These are phyloP conservation scores for Mycena maculata DNA, from an alignment of 768 basidiomycete species.

Conservation along the genomic window DNA sequence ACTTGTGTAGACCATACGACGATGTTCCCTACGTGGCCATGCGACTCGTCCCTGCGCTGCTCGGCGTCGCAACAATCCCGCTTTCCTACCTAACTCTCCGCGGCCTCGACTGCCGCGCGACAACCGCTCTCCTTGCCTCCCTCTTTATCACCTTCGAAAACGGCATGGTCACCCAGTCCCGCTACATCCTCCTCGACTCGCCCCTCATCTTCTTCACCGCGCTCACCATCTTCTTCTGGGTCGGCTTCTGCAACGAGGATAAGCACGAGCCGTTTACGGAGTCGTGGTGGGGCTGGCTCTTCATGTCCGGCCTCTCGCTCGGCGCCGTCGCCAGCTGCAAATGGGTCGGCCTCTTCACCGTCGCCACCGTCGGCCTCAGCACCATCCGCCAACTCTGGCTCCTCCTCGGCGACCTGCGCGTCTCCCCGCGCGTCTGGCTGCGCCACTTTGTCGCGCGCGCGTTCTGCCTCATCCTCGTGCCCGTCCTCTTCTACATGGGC, in stretches of 20 bases:
- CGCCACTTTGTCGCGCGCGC: slow-evolving; percentile 92
- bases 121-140: slow-evolving; percentile 91
- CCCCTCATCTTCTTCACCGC: slow-evolving; percentile 99
- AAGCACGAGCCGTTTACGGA: slow-evolving; percentile 84
- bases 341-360: slow-evolving; percentile 98
- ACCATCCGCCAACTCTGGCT: slow-evolving; percentile 91
- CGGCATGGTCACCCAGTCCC: slow-evolving; percentile 93
- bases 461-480: slow-evolving; percentile 88
- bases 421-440: slow-evolving; percentile 79
- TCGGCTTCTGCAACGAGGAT: slow-evolving; percentile 92
- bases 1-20: slow-evolving; percentile 73
- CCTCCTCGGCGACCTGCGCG: slow-evolving; percentile 86
- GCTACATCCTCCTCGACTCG: slow-evolving; percentile 96
- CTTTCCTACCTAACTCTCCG: slow-evolving; percentile 94
- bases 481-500: slow-evolving; percentile 90
- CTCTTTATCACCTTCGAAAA: slow-evolving; percentile 97
- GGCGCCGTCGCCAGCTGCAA: slow-evolving; percentile 96
- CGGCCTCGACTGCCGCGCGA: slow-evolving; percentile 89
- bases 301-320: slow-evolving; percentile 86
- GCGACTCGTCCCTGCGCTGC: slow-evolving; percentile 92
- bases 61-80: slow-evolving; percentile 92
- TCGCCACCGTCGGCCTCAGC: slow-evolving; percentile 90
- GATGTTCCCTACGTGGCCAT: slow-evolving; percentile 95
- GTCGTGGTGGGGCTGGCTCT: slow-evolving; percentile 94
- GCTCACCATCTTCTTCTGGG: slow-evolving; percentile 87